Base-by-base conservation (phyloP, 2,329 filamentous ascomycete genomes). In the Apiospora phragmitis region DNA sequence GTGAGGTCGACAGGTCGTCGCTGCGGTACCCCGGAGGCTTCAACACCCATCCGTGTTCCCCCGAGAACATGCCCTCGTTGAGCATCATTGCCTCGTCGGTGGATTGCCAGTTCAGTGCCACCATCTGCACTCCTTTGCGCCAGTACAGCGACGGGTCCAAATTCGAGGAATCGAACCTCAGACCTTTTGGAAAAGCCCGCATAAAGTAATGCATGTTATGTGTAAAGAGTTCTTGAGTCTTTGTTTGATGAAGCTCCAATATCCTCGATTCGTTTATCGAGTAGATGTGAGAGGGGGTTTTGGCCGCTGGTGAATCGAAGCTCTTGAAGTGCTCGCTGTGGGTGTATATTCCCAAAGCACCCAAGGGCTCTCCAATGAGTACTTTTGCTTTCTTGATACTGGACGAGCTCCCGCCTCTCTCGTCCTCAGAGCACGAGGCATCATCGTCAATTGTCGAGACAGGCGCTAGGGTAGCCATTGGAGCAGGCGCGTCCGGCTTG, bases 21-120 rank as follows among this genome's bases (percentile, higher is more conserved):
- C 84, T 85, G 71, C 90, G 91, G 79, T 94, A 96, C 21, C 92
- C 92, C 42, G 86, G 80, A 0, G 95, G 94, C 81, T 98, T 98
- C 72, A 96, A 85, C 2, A 95, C 90, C 93, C 94, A 98, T 51
- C 95, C 95, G 55, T 89, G 84, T 68, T 93, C 92, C 12, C 90
- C 93, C 45, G 94, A 93, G 80, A 98, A 99, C 96, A 99, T 98
- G 79, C 93, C 96, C 77, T 97, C 93, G 78, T 98, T 98, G 79
- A 99, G 89, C 86, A 98, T 97, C 89, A 98, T 97, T 59, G 94
- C 93, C 70, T 96, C 90, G 79, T 98, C 95, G 75, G 95, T 92
- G 3, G 92, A 95, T 81, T 99, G 96, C 95, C 96, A 98, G 80
- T 99, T 99, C 80, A 98, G 88, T 24, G 96, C 95, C 6, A 94